These are phyloP conservation scores for Bolboschoenoplectus hybrid DNA, from an alignment of 202 grass and related monocot genomes.

Conservation along the genomic window DNA sequence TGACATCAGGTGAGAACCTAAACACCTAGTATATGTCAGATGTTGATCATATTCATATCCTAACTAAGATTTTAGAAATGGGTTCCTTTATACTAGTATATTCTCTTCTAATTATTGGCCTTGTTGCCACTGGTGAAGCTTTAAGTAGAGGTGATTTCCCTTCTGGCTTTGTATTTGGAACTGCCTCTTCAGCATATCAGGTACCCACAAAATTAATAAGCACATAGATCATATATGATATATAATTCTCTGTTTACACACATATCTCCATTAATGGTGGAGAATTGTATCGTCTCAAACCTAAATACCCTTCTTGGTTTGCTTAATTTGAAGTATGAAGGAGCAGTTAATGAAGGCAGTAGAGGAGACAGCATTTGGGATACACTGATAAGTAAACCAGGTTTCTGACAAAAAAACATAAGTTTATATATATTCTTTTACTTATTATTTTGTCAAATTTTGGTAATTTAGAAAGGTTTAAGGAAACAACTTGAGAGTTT, in stretches of 20 bases:
- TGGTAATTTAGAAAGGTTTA: constrained; percentile 15
- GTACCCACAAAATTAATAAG: constrained; percentile 36
- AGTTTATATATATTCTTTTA: constrained; percentile 26
- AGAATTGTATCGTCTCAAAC: background rate
- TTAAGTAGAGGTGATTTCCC: constrained; percentile 85
- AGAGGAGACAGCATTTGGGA: constrained; percentile 90
- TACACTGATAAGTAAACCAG: constrained; percentile 68
- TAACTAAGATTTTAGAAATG: constrained; percentile 44
- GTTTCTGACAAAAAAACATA: constrained; percentile 41
- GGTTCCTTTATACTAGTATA: constrained; percentile 42
- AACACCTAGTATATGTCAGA: background rate
- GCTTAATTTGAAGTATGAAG: constrained; percentile 70
- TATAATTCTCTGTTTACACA: background rate
- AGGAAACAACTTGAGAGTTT: constrained; percentile 13
- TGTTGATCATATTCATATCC: constrained; percentile 15
- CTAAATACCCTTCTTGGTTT: constrained; percentile 30
- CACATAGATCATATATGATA: background rate
- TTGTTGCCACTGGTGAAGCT: constrained; percentile 50
- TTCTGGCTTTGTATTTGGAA: constrained; percentile 81
- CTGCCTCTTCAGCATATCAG: constrained; percentile 94
- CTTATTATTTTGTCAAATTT: background rate
- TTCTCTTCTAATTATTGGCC: constrained; percentile 52
- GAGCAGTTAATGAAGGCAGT: constrained; percentile 75
- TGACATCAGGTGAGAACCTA: background rate
- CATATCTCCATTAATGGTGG: constrained; percentile 30